Evolutionary conservation across 192 early-diverging fungal species (phyloP).

Genomic region (Ramicandelaber brevisporus): DNA sequence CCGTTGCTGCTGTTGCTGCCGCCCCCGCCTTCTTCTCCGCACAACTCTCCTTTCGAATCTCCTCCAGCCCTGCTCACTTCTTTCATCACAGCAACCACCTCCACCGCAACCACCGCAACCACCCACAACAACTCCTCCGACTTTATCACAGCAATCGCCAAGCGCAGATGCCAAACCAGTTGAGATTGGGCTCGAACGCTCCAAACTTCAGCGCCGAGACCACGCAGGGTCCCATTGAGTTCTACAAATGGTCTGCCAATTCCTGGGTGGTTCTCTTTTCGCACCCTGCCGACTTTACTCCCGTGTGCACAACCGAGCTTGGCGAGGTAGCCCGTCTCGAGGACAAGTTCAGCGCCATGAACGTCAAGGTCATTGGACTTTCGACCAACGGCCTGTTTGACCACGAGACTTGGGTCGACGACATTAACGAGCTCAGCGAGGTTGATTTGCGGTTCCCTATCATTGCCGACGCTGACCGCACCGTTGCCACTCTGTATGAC

Average conservation of each 20-base stretch:
- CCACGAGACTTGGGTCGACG: conserved; percentile 72
- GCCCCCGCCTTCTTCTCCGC: too few relatives aligned
- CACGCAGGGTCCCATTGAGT: conserved; percentile 67
- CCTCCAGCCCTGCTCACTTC: too few relatives aligned
- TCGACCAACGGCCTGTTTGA: conserved; percentile 64
- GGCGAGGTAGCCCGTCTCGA: conserved; percentile 66
- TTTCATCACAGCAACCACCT: too few relatives aligned
- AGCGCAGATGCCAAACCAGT: too few relatives aligned
- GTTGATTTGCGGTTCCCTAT: conserved; percentile 68
- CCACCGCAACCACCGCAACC: too few relatives aligned
- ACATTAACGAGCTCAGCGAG: conserved; percentile 78
- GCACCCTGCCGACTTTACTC: conserved; percentile 90
- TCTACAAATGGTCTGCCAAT: conserved; percentile 65
- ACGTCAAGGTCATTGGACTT: conserved; percentile 80
- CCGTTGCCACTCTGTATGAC: conserved; percentile 74
- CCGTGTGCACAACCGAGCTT: conserved; percentile 92
- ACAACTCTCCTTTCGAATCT: too few relatives aligned
- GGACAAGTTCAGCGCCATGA: conserved; percentile 47
- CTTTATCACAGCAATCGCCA: too few relatives aligned
- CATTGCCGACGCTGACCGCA: conserved; percentile 72
- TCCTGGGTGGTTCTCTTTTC: conserved; percentile 91
- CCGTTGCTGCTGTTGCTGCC: too few relatives aligned
- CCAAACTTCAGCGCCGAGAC: conserved; percentile 65
- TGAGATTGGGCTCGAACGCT: conserved; percentile 24
- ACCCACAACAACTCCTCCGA: too few relatives aligned